Evolutionary conservation across 164 flowering plant genomes (phyloP), one percentile per base, ranked within the genome.

Genomic region (Akebia trifoliata): DNA sequence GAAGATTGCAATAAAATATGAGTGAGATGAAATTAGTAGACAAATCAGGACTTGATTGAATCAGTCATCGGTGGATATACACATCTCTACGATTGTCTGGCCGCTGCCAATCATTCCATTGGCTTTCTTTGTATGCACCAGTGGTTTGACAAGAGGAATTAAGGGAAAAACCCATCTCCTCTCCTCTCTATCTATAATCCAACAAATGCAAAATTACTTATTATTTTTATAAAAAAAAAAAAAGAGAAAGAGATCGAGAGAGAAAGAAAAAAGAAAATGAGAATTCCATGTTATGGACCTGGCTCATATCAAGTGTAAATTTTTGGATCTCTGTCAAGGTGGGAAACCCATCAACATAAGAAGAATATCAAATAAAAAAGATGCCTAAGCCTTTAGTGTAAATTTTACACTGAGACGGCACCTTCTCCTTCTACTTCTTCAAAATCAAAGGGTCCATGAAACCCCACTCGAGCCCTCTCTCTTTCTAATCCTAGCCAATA

Each of bases 81-180:
- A 69, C 71, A 78, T 78, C 80, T 48, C 85, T 80, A 80, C 85
- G 88, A 85, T 83, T 81, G 85, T 83, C 88, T 77, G 85, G 80
- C 88, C 85, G 85, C 77, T 74, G 81, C 85, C 77, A 50, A 35
- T 26, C 28, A 38, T n/a, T n/a, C n/a, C 31, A 22, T 36, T 47
- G 69, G 69, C 85, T 57, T 73, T 72, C 60, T 1, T 30, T 81
- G 50, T 78, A 21, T 9, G 77, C 76, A 71, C 44, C 18, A 48
- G 61, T 64, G 73, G 44, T 60, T 25, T 45, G 9, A 7, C n/a
- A 57, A 55, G 22, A 39, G 26, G n/a, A n/a, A n/a, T n/a, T n/a
- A 25, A 37, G 12, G 38, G 22, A 32, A 43, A 21, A 34, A 17
- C 14, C 8, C 35, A 25, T 15, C n/a, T n/a, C n/a, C n/a, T n/a